A percentile compares a stretch with the other conserved stretches of the same genome.
These are phyloP conservation scores for Yamadazyma conglobata DNA, from an alignment of 1,139 yeast genomes.

Conservation along the genomic window DNA sequence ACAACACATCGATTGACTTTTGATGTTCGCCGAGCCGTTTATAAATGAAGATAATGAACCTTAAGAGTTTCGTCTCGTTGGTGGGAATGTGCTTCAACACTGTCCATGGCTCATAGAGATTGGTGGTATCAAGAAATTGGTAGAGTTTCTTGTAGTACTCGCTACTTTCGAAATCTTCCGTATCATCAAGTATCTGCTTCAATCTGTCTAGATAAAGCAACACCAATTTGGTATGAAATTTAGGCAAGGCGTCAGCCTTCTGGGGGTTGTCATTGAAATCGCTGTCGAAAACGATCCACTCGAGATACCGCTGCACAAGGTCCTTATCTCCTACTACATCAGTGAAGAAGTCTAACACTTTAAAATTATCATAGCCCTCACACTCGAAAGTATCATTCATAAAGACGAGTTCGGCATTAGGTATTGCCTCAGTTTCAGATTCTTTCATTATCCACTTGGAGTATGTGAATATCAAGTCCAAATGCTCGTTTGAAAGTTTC, in stretches of 20 bases:
- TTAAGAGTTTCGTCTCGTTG: slow-evolving; percentile 29
- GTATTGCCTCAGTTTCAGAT: slow-evolving; percentile 21
- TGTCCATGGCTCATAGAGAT: slow-evolving; percentile 46
- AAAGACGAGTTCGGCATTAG: slow-evolving; percentile 52
- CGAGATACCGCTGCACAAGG: slow-evolving; percentile 56
- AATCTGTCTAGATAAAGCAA: slow-evolving; percentile 48
- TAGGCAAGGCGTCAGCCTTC: slow-evolving; percentile 24
- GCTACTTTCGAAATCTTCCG: slow-evolving; percentile 16
- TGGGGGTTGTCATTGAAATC: slow-evolving; percentile 42
- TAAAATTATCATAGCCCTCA: slow-evolving; percentile 51
- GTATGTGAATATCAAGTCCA: slow-evolving; percentile 58
- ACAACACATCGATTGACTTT: slow-evolving; percentile 61
- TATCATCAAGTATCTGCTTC: slow-evolving; percentile 16
- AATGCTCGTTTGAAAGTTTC: slow-evolving; percentile 47
- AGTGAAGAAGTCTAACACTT: slow-evolving; percentile 50
- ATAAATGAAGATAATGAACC: slow-evolving; percentile 57
- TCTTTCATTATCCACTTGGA: slow-evolving; percentile 52
- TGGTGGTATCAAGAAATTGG: slow-evolving; percentile 32
- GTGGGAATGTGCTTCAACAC: slow-evolving; percentile 38
- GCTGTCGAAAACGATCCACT: slow-evolving; percentile 46
- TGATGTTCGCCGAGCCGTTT: slow-evolving; percentile 60
- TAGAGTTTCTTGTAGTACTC: slow-evolving; percentile 33
- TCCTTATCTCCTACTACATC: slow-evolving; percentile 21
- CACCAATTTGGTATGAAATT: slow-evolving; percentile 53
- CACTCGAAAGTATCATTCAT: slow-evolving; percentile 65